Conservation (phyloP, 2,329 filamentous ascomycete species). For the Gaeumannomyces tritici region DNA sequence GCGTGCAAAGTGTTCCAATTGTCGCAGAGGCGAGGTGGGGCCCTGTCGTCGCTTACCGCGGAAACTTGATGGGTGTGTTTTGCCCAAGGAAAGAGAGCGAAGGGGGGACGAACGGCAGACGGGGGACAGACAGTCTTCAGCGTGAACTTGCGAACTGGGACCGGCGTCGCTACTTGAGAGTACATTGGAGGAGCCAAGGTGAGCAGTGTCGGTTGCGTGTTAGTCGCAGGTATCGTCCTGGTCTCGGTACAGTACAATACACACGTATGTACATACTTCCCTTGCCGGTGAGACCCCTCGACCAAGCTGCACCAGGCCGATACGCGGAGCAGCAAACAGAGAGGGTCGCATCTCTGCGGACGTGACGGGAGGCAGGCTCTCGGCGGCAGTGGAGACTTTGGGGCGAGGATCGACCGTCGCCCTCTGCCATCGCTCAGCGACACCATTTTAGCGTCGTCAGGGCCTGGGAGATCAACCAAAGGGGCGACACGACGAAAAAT, state of each 20-base stretch:
- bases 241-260: background rate
- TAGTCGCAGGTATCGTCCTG: background rate
- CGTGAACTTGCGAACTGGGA: too few relatives aligned
- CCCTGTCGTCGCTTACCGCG: background rate
- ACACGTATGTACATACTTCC: too few relatives aligned
- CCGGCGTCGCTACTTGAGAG: background rate
- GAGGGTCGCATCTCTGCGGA: background rate
- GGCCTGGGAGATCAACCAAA: background rate
- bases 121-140: too few relatives aligned
- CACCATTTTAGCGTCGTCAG: background rate
- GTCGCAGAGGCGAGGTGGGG: background rate
- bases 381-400: background rate
- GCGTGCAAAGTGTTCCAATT: background rate
- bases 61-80: background rate
- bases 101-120: background rate
- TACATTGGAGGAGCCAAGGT: background rate
- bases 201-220: background rate
- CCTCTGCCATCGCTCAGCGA: background rate
- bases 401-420: background rate
- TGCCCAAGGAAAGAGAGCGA: background rate
- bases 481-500: background rate
- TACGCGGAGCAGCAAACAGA: background rate
- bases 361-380: background rate
- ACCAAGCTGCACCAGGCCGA: too few relatives aligned
- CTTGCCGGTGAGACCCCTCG: too few relatives aligned